A percentile compares a stretch with the other conserved stretches of the same genome.
These are phyloP conservation scores for Fonsecaea erecta DNA, from an alignment of 2,329 filamentous ascomycete genomes.

Conservation along the genomic window DNA sequence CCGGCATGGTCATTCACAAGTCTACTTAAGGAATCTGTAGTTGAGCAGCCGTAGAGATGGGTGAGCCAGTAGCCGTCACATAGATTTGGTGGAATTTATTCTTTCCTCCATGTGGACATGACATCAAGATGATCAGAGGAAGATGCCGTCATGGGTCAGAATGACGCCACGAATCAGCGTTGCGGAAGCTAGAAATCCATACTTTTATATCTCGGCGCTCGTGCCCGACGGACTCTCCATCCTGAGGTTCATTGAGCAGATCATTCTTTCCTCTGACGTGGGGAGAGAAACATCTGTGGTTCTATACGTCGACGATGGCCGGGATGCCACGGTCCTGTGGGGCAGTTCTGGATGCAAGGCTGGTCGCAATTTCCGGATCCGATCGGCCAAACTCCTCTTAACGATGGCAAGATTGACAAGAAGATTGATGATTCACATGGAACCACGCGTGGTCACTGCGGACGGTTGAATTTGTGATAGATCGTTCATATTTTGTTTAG, in stretches of 20 bases:
- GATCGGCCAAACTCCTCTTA: neutral
- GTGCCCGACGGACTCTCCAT: neutral
- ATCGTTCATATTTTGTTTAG: neutral
- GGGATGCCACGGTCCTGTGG: neutral
- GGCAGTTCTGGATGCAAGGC: neutral
- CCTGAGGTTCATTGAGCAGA: neutral
- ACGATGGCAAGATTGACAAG: neutral
- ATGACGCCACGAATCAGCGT: neutral
- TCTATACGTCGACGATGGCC: neutral
- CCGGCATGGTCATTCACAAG: neutral
- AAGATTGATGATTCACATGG: neutral
- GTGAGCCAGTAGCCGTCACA: neutral
- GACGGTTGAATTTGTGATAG: neutral
- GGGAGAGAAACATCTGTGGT: neutral
- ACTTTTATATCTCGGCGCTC: neutral
- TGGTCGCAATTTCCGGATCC: neutral
- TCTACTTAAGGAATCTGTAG: neutral
- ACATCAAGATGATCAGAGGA: constrained; percentile 14
- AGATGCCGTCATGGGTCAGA: constrained; percentile 12
- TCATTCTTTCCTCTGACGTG: neutral
- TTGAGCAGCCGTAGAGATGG: neutral
- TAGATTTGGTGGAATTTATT: neutral
- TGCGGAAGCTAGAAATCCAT: neutral
- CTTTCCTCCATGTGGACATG: neutral
- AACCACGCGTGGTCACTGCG: neutral